Base-by-base conservation (phyloP, 768 basidiomycete species). In the Coprinopsis marcescibilis region DNA sequence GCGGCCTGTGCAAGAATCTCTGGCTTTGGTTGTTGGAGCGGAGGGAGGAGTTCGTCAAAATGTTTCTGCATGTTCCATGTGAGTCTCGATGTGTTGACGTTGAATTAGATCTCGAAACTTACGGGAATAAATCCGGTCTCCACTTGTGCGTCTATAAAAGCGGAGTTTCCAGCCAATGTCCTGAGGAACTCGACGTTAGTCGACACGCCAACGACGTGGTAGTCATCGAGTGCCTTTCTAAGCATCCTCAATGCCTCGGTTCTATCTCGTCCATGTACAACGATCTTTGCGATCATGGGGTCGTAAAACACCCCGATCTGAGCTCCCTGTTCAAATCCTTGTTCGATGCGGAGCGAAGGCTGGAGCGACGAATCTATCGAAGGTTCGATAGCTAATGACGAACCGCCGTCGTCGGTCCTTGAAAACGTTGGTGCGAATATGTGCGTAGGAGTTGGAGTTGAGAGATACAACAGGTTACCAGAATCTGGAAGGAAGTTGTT, bases 121-220 rank as follows among this genome's bases (percentile, higher is more conserved):
- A 90, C 90, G 23, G 78, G 75, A 55, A 97, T 94, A 60, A 97
- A 97, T 2, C 90, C 90, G 2, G 93, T 95, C 59, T 96, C 93
- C 10, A 97, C 78, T 49, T 93, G 82, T 19, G 73, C 88, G 24
- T 74, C 66, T 13, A 88, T 73, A 59, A 97, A 97, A 1, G 85
- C 76, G 32, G 73, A 55, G 58, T 95, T 85, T 1, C 81, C 83
- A 0, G 91, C 86, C 41, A 97, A 72, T 0, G 71, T 73, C 40
- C 84, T 71, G 51, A 97, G 67, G 61, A 96, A 97, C 58, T 93
- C 89, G 23, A 97, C 73, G 57, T 97, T 97, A 4, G 93, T 95
- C 10, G 87, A 80, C 11, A 94, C 84, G 14, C 93, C 93, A 0
- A 92, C 90, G 40, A 96, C 87, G 57, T 84, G 80, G 60, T 95